Percentiles rank a stretch among this genome's conserved stretches.
Conservation (phyloP, 2,329 filamentous ascomycete species). For the Escovopsis sp. region DNA sequence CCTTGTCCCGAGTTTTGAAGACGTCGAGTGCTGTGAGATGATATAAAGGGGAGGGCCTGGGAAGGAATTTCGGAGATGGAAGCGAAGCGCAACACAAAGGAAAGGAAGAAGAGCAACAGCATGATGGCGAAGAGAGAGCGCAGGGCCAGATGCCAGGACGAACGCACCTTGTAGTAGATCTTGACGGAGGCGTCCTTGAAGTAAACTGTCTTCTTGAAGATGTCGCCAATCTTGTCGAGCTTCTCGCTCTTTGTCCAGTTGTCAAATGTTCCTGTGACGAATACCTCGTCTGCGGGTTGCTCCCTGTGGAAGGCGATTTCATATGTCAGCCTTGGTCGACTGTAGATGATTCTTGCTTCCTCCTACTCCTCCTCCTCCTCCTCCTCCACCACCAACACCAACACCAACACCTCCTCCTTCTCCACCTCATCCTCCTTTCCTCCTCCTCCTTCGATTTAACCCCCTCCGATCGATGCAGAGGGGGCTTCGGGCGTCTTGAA, state of each 20-base stretch:
- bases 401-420: no score
- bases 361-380: neutral
- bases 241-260: constrained; percentile 79
- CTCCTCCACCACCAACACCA: no score
- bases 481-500: constrained; percentile 1
- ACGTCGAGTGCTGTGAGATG: no score
- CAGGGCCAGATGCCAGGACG: neutral
- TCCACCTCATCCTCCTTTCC: neutral
- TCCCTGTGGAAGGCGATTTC: constrained; percentile 42
- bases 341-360: constrained; percentile 1
- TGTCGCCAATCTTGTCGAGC: constrained; percentile 58
- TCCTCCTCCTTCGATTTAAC: neutral
- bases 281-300: constrained; percentile 71
- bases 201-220: constrained; percentile 69
- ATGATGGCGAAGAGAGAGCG: neutral
- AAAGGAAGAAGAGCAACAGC: constrained; percentile 1
- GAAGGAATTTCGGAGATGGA: no score
- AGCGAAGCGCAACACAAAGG: neutral
- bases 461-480: neutral
- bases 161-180: constrained; percentile 82
- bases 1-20: no score
- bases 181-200: constrained; percentile 54
- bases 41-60: no score
- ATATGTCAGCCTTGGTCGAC: no score
- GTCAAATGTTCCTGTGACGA: constrained; percentile 92